These are phyloP conservation scores for Papiliotrema terrestris DNA, from an alignment of 1,284 basidiomycete genomes.

Conservation along the genomic window DNA sequence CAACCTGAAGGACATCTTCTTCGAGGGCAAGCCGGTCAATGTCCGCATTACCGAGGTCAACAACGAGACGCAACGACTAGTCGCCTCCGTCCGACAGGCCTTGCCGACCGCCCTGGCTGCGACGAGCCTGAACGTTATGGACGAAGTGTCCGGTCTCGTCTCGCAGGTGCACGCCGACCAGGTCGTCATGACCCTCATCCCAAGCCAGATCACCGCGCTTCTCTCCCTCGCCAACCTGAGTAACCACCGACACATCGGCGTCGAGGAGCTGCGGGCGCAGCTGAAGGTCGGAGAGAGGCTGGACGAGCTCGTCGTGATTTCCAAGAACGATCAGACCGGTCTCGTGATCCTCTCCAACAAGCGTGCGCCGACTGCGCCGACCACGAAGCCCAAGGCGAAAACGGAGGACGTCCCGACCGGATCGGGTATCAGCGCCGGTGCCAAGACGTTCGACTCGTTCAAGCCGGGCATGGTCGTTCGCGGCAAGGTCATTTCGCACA, in stretches of 20 bases:
- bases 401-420: conserved; percentile 51
- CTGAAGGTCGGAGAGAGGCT: conserved; percentile 72
- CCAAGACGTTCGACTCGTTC: conserved; percentile 64
- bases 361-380: conserved; percentile 12
- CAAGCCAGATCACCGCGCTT: conserved; percentile 70
- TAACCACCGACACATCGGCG: conserved; percentile 65
- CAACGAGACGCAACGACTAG: conserved; percentile 61
- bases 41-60: conserved; percentile 78
- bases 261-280: conserved; percentile 65
- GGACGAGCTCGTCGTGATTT: conserved; percentile 76
- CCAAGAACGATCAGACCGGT: conserved; percentile 82
- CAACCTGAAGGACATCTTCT: conserved; percentile 67
- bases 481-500: conserved; percentile 71
- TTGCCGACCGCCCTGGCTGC: conserved; percentile 59
- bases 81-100: conserved; percentile 85
- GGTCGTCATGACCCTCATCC: conserved; percentile 66
- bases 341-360: conserved; percentile 78
- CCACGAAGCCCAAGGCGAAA: conserved; percentile 3
- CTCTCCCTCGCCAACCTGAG: conserved; percentile 83
- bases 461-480: conserved; percentile 67
- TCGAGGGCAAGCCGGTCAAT: conserved; percentile 77
- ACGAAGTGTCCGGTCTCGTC: conserved; percentile 66
- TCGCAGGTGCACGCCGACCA: conserved; percentile 81
- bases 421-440: conserved; percentile 52
- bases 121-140: conserved; percentile 69